Evolutionary conservation across 2,329 filamentous ascomycete genomes (phyloP), one percentile per base, ranked within the genome.

Genomic region (Didymella pomorum): DNA sequence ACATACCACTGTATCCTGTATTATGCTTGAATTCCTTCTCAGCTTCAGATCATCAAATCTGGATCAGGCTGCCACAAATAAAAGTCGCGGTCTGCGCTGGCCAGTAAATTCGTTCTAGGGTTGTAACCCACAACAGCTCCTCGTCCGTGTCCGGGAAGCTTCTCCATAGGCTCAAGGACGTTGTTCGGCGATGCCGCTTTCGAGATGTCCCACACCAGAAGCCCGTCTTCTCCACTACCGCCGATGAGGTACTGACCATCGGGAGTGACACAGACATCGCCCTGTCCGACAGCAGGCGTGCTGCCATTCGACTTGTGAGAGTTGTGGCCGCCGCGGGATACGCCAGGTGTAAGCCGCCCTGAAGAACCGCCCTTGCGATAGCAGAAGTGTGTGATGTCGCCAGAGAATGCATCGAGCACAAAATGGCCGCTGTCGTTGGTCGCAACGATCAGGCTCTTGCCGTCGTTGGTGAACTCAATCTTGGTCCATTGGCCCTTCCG

Each of bases 401-500:
- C 95, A 41, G 92, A 88, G 73, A 97, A 98, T 1, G 94, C 91
- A 74, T 99, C 95, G n/a, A 99, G 82, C 2, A 99, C 80, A 71
- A 95, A 96, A 76, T 99, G 95, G 0, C 93, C 92, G 50, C 84
- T 84, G 7, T 91, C 92, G 47, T 89, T 91, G 2, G 94, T 98
- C 14, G 91, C 91, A 18, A 99, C 77, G 5, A 99, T 83, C 46
- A 99, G 79, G 60, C 87, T 87, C 72, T 96, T 96, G 18, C 95
- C 95, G 71, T 99, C 95, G 70, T 99, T 99, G 57, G 92, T 95
- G 74, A 99, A 98, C 70, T 97, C 93, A 41, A 99, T 83, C 67
- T 90, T 93, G 1, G 91, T 95, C 95, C 95, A 99, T 11, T 89
- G 89, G 51, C 84, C 84, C 50, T 65, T 81, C 47, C 79, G 83